A percentile compares a stretch with the other conserved stretches of the same genome.
Conservation (phyloP, 345 rosid genomes). For the Lepidium africanum region DNA sequence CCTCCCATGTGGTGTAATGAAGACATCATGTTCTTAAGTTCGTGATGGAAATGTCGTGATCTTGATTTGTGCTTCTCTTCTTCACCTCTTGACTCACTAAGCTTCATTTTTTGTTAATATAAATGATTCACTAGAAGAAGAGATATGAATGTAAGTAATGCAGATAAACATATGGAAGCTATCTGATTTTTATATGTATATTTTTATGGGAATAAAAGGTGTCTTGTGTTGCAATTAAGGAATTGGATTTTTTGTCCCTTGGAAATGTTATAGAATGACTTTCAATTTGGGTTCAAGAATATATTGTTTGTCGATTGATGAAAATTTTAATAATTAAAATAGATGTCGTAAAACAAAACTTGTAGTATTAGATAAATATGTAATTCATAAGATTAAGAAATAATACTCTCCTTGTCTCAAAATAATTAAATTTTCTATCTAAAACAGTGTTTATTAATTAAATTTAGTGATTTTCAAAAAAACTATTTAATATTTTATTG, state of each 20-base stretch:
- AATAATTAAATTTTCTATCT: too few species aligned
- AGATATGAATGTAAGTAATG: background rate
- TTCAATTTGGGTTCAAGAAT: background rate
- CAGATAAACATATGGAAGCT: background rate
- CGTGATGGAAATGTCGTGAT: slow-evolving; percentile 18
- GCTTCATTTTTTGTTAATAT: slow-evolving; percentile 15
- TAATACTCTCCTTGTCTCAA: too few species aligned
- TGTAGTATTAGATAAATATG: background rate
- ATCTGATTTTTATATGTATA: background rate
- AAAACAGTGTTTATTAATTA: too few species aligned
- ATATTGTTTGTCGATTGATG: background rate
- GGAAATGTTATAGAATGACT: background rate
- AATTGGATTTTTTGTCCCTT: background rate
- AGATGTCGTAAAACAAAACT: background rate
- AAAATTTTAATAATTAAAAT: background rate
- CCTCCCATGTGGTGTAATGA: slow-evolving; percentile 18
- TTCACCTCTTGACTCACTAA: slow-evolving; percentile 21
- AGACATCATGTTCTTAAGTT: slow-evolving; percentile 22
- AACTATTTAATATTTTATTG: too few species aligned
- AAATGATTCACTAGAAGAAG: background rate
- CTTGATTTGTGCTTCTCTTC: slow-evolving; percentile 15
- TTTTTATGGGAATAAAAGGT: background rate
- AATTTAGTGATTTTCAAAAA: too few species aligned
- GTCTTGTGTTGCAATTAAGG: slow-evolving; percentile 23
- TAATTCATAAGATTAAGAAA: too few species aligned